Evolutionary conservation across 768 basidiomycete species (phyloP), one percentile per base, ranked within the genome.

Genomic region (Trichaptum fuscoviolaceum): DNA sequence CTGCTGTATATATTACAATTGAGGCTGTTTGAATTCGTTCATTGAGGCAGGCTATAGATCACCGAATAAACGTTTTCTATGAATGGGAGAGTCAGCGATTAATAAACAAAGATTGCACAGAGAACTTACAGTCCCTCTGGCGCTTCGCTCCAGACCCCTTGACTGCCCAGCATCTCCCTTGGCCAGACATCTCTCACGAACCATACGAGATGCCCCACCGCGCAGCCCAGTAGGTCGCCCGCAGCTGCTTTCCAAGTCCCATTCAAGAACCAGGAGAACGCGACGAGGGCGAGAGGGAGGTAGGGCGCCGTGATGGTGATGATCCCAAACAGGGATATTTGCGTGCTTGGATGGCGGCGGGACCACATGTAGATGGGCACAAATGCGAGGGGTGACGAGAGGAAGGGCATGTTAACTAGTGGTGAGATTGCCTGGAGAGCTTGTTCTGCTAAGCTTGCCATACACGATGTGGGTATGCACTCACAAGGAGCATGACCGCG

Each of bases 291-390:
- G 34, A 96, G 77, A 1, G 96, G 96, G 7, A 99, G 88, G 76
- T 99, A 98, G 0, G 96, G 94, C 0, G 96, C 96, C 0, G 93
- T 91, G 73, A 99, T 95, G 3, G 93, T 98, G 72, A 99, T 83
- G 27, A 99, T 81, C 9, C 96, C 96, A 71, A 99, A 97, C 18
- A 99, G 85, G 2, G 94, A 96, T 66, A 99, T 95, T n/a, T 94
- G 93, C 3, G 95, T 93, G 4, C 90, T 87, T 2, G 96, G 95
- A 75, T 99, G 96, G 24, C 95, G 84, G 64, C 96, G 82, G 20
- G 95, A 95, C 97, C 97, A 99, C 67, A 99, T 82, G 76, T 99
- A 99, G 57, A 98, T 97, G 2, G 96, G 91, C 1, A 96, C 93
- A 73, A 96, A 97, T 0, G 95, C 95, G 34, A 96, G 85, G 0